phyloP scores from a whole-genome alignment of 2,329 filamentous ascomycete genomes.

The Verticillium alfalfae region DNA sequence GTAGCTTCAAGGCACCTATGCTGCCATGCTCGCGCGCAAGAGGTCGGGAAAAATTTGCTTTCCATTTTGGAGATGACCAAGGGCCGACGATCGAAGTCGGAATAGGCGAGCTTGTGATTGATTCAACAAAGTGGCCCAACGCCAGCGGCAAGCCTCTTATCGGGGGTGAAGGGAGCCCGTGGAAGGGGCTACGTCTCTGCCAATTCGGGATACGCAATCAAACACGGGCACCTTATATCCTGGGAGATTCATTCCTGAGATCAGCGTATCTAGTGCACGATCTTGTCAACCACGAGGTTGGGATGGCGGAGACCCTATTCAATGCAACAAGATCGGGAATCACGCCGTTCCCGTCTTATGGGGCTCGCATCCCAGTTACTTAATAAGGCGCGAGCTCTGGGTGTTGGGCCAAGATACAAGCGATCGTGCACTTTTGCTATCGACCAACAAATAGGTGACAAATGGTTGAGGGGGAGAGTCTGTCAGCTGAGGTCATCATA shows the following conservation, averaged over 20 bases:
- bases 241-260: slow-evolving; percentile 54
- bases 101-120: slow-evolving; percentile 52
- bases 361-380: slow-evolving; percentile 38
- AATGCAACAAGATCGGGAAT: slow-evolving; percentile 45
- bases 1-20: slow-evolving; percentile 29
- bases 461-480: not conserved
- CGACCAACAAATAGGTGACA: not conserved
- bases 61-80: slow-evolving; percentile 43
- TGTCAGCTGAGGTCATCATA: not conserved
- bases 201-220: slow-evolving; percentile 53
- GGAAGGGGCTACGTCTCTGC: slow-evolving; percentile 41
- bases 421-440: not conserved
- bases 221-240: slow-evolving; percentile 33
- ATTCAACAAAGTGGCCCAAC: slow-evolving; percentile 23
- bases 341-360: slow-evolving; percentile 41
- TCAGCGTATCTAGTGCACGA: slow-evolving; percentile 59
- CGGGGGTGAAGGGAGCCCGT: slow-evolving; percentile 23
- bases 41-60: slow-evolving; percentile 43
- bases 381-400: not conserved
- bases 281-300: slow-evolving; percentile 51
- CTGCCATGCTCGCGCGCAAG: slow-evolving; percentile 44
- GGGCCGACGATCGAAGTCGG: slow-evolving; percentile 45
- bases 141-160: not conserved
- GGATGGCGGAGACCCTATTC: slow-evolving; percentile 49
- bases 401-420: not conserved